Base-by-base conservation (phyloP, 1,139 yeast genomes). In the Hanseniaspora sp. region DNA sequence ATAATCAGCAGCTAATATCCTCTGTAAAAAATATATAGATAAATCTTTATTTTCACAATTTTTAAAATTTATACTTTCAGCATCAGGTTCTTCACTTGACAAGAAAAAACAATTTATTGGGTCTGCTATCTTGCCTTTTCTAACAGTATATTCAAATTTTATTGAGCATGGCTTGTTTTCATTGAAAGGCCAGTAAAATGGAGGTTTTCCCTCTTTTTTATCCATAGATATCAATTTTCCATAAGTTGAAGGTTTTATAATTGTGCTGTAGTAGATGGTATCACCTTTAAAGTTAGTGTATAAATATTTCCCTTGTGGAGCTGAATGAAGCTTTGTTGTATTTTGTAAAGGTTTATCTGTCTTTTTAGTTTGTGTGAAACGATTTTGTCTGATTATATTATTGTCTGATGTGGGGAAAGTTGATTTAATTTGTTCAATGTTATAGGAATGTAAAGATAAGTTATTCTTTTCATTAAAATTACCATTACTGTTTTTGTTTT, bases 21-120 rank as follows among this genome's bases (percentile, higher is more conserved):
- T 48, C 13, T 31, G n/a, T 28, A 54, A 41, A n/a, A 51, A 51
- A 31, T 39, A 51, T 4, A 51, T 44, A 3, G 48, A 44, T 1
- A 47, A 33, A 29, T 51, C 43, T 23, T 51, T 51, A 5, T 51
- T 34, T 33, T 51, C 54, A 39, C 48, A 51, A 13, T 28, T 45
- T 9, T 39, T 51, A 12, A 51, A 51, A 12, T 45, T 42, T 2
- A 51, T 28, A 1, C 18, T 23, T 18, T 39, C 45, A n/a, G 45
- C 48, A 7, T 39, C 30, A 5, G 38, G 17, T 28, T 49, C 44
- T 9, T 45, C 44, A 34, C n/a, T 38, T 4, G 33, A 23, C 31
- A 30, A 45, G 31, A 28, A 51, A 33, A 29, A 15, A 17, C 35
- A 43, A 17, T 44, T 37, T 4, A 51, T 44, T 4, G 46, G 48